Conservation (phyloP, 768 basidiomycete species). For the Floccularia luteovirens region DNA sequence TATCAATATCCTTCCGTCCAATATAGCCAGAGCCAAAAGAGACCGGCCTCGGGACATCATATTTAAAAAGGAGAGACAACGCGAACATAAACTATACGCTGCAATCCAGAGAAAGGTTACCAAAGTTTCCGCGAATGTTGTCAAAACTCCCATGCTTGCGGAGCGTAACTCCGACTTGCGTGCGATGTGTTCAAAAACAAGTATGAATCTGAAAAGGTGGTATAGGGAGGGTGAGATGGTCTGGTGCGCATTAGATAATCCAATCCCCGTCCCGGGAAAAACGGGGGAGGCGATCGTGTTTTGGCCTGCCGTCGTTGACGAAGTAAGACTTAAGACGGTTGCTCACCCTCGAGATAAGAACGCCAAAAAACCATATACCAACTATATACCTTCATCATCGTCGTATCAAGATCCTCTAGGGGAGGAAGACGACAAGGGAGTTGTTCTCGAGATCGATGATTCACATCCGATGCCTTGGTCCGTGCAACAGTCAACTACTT, state of each 20-base stretch:
- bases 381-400: not conserved
- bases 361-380: not conserved
- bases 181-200: slow-evolving; percentile 39
- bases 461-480: slow-evolving; percentile 37
- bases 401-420: slow-evolving; percentile 7
- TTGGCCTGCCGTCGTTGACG: slow-evolving; percentile 71
- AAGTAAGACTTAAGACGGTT: slow-evolving; percentile 40
- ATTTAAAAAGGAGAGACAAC: slow-evolving; percentile 9
- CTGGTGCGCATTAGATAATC: slow-evolving; percentile 53
- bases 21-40: slow-evolving; percentile 8
- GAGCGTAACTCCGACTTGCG: slow-evolving; percentile 63
- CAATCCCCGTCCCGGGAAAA: slow-evolving; percentile 34
- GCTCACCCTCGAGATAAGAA: slow-evolving; percentile 20
- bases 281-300: slow-evolving; percentile 43
- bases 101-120: slow-evolving; percentile 28
- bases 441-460: slow-evolving; percentile 11
- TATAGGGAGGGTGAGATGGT: slow-evolving; percentile 65
- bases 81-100: slow-evolving; percentile 27
- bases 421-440: slow-evolving; percentile 5
- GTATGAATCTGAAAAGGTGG: slow-evolving; percentile 44
- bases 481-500: slow-evolving; percentile 51
- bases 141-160: slow-evolving; percentile 41
- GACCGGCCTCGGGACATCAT: slow-evolving; percentile 4
- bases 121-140: slow-evolving; percentile 23
- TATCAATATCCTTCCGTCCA: slow-evolving; percentile 17